Base-by-base conservation (phyloP, 495 filamentous ascomycete genomes). In the Neurospora sp. region DNA sequence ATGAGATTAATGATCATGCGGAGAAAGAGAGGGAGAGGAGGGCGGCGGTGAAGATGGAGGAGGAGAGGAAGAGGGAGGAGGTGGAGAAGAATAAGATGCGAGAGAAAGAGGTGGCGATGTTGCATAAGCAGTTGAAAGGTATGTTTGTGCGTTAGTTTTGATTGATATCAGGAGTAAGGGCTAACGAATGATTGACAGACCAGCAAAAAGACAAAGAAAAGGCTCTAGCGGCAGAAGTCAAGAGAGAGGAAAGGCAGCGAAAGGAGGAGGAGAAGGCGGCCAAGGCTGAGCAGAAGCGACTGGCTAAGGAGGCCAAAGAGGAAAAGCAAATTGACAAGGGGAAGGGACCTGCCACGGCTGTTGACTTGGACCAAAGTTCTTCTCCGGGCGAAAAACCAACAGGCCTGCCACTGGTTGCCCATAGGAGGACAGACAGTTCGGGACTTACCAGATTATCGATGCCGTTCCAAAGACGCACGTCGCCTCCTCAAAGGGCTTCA, bases 1-100 rank as follows among this genome's bases (percentile, higher is more conserved):
- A 98, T 77, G 93, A 97, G 75, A 96, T 99, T 44, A 89, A 89
- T 69, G 90, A 91, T 22, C 90, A 88, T 40, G 91, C 91, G 0
- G 92, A 95, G 77, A 83, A 83, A 68, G 89, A 92, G 76, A 84
- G 85, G 69, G 84, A 89, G 73, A 85, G 90, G 27, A 85, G 88
- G 68, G 87, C 86, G 6, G 88, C 88, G 69, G 65, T 82, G 22
- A 83, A 80, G 74, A 12, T 76, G 42, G 86, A 87, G n/a, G 81
- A 85, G 77, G 84, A 87, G 70, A 83, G 79, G 41, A 81, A 81
- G 48, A 84, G 82, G 69, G 81, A 81, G 73, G 83, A 87, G 69
- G 81, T 77, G 31, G 84, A 85, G 71, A 77, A 74, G 68, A 78
- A 85, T 65, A 84, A 81, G 75, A 77, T 80, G 40, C 79, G 84